These are phyloP conservation scores for Earliella scabrosa DNA, from an alignment of 1,284 basidiomycete species.

Conservation along the genomic window DNA sequence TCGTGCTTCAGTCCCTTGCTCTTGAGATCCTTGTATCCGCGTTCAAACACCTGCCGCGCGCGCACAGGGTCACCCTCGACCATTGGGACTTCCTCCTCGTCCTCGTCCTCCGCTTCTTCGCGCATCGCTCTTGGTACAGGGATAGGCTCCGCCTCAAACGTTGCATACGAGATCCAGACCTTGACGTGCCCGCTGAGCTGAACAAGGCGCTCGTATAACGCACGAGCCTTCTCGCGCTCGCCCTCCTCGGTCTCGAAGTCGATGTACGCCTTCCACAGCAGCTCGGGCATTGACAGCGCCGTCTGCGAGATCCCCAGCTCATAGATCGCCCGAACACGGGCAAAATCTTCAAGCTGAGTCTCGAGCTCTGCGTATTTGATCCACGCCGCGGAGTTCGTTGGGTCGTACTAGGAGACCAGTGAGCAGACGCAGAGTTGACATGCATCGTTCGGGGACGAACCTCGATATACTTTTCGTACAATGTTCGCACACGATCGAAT, in stretches of 20 bases:
- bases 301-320: constrained; percentile 92
- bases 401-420: constrained; percentile 70
- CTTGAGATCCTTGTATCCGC: constrained; percentile 87
- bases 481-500: constrained; percentile 90
- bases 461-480: constrained; percentile 96
- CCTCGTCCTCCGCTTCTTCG: constrained; percentile 76
- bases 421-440: neutral
- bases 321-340: constrained; percentile 93
- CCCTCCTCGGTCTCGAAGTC: constrained; percentile 97
- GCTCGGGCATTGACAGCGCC: constrained; percentile 96
- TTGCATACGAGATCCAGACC: constrained; percentile 83
- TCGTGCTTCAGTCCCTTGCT: constrained; percentile 83
- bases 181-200: constrained; percentile 94
- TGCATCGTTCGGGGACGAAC: constrained; percentile 46
- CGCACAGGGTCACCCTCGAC: constrained; percentile 53
- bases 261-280: constrained; percentile 98
- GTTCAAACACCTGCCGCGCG: constrained; percentile 81
- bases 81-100: constrained; percentile 29
- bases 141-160: constrained; percentile 76
- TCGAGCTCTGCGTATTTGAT: constrained; percentile 98
- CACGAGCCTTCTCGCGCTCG: constrained; percentile 84
- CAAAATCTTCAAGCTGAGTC: constrained; percentile 88
- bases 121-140: constrained; percentile 66
- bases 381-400: constrained; percentile 92
- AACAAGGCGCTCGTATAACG: constrained; percentile 91